These are phyloP conservation scores for Eucalyptus cloeziana DNA, from an alignment of 345 rosid genomes.

Conservation along the genomic window DNA sequence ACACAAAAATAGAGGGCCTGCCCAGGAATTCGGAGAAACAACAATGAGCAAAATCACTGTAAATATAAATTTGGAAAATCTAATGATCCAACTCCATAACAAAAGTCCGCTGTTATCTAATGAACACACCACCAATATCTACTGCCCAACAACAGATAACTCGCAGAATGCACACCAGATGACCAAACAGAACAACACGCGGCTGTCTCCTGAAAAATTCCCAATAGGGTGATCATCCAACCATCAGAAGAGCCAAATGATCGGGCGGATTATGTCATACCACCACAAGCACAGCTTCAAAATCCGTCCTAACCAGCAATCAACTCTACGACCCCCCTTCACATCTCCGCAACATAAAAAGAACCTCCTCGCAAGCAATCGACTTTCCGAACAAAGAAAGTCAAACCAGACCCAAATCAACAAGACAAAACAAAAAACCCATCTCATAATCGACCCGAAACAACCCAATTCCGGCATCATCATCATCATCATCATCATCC, in stretches of 20 bases:
- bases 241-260: not conserved
- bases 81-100: not conserved
- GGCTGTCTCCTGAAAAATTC: not conserved
- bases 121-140: not conserved
- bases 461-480: not conserved
- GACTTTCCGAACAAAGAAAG: not conserved
- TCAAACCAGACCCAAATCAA: not conserved
- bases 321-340: not conserved
- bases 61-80: not conserved
- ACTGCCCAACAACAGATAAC: not conserved
- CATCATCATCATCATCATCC: too few species aligned
- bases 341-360: not conserved
- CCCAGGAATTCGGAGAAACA: not conserved
- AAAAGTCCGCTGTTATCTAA: not conserved
- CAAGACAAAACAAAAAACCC: not conserved
- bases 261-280: not conserved
- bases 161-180: not conserved
- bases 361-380: not conserved
- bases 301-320: not conserved
- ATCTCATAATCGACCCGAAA: not conserved
- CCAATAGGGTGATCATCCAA: not conserved
- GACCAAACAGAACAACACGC: not conserved
- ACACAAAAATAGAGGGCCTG: constrained; percentile 99
- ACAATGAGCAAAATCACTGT: not conserved
- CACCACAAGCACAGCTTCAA: not conserved